phyloP scores from a whole-genome alignment of 106 monocot species.

The Amphibolis antarctica region DNA sequence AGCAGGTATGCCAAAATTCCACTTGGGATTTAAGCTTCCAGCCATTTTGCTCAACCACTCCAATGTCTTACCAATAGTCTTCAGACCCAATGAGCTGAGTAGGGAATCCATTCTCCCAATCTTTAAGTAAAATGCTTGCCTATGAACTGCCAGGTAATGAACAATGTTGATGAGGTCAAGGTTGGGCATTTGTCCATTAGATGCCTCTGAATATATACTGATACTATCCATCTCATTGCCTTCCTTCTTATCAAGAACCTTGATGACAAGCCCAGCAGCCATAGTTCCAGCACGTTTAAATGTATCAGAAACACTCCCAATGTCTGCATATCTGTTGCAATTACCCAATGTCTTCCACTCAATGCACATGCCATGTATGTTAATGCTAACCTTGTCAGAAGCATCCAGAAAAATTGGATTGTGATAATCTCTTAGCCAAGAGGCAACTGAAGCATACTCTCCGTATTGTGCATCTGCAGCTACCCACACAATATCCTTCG shows the following conservation, averaged over 20 bases:
- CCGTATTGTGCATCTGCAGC: conserved; percentile 77
- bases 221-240: conserved; percentile 45
- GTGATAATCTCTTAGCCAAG: conserved; percentile 78
- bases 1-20: conserved; percentile 42
- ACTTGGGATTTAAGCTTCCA: conserved; percentile 47
- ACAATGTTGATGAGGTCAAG: conserved; percentile 83
- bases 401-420: conserved; percentile 46
- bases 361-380: conserved; percentile 19
- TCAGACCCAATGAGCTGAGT: conserved; percentile 34
- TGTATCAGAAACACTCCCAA: conserved; percentile 13
- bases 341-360: conserved; percentile 10
- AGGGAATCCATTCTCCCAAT: conserved; percentile 40
- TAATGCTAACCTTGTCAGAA: conserved; percentile 8
- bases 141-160: conserved; percentile 73
- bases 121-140: conserved; percentile 65
- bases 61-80: conserved; percentile 40
- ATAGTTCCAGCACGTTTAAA: conserved; percentile 90
- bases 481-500: conserved; percentile 92
- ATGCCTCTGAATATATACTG: conserved; percentile 73
- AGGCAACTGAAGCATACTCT: conserved; percentile 57
- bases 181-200: conserved; percentile 98
- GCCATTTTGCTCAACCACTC: conserved; percentile 32
- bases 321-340: conserved; percentile 3
- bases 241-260: conserved; percentile 41
- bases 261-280: conserved; percentile 73